Conservation (phyloP, 352 stramenopile species). For the Pythium plurisporium region DNA sequence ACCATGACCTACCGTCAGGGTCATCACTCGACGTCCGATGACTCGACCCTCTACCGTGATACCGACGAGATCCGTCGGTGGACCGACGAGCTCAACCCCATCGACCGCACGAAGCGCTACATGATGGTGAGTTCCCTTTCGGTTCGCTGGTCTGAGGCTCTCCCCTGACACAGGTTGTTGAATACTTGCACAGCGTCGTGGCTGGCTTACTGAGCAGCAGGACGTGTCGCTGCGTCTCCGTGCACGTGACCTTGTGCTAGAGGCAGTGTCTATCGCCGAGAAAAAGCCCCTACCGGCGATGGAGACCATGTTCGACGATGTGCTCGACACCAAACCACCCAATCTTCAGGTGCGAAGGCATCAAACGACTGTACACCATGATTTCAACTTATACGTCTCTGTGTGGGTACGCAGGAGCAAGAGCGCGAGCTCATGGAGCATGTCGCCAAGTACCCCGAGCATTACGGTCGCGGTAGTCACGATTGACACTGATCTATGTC, state of each 20-base stretch:
- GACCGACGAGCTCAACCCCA: slow-evolving; percentile 86
- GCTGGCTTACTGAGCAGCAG: slow-evolving; percentile 87
- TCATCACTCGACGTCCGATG: slow-evolving; percentile 98
- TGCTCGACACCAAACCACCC: slow-evolving; percentile 93
- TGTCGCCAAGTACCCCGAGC: slow-evolving; percentile 90
- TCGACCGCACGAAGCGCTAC: slow-evolving; percentile 90
- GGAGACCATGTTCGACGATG: slow-evolving; percentile 95
- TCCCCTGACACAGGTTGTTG: too few species aligned
- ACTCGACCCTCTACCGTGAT: slow-evolving; percentile 94
- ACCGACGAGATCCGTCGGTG: slow-evolving; percentile 92
- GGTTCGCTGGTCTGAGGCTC: too few species aligned
- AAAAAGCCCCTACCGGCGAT: slow-evolving; percentile 83
- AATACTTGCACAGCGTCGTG: slow-evolving; percentile 46
- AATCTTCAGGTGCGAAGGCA: slow-evolving; percentile 75
- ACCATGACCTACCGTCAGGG: slow-evolving; percentile 98
- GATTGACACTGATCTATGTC: not conserved
- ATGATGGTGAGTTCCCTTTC: slow-evolving; percentile 51
- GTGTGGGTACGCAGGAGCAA: slow-evolving; percentile 72
- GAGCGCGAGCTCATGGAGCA: slow-evolving; percentile 90
- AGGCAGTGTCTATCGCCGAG: slow-evolving; percentile 88
- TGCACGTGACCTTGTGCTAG: slow-evolving; percentile 83
- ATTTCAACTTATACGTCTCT: too few species aligned
- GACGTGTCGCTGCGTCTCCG: slow-evolving; percentile 79
- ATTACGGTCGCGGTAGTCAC: slow-evolving; percentile 46
- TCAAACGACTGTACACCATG: too few species aligned